Conservation (phyloP, 225 moss, liverwort and hornwort genomes). For the Neckera pumila region DNA sequence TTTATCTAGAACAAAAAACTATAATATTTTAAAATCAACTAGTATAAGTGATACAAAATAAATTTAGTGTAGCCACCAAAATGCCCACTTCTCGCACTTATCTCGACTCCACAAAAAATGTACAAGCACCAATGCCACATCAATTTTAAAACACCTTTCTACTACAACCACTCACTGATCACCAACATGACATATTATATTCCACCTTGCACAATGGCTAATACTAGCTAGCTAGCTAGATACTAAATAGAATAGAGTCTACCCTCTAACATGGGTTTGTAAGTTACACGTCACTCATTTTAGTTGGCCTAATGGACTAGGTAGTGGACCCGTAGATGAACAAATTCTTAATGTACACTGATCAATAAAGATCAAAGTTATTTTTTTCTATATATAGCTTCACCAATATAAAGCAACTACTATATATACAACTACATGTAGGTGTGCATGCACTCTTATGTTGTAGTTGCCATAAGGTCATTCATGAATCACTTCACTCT, state of each 20-base stretch:
- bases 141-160: not conserved
- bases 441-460: not conserved
- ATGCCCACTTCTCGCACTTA: no score
- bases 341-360: fast-evolving
- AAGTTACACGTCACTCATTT: not conserved
- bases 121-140: not conserved
- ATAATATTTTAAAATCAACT: not conserved
- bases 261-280: not conserved
- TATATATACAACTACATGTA: no score
- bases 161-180: not conserved
- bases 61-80: not conserved
- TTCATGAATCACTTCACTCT: not conserved
- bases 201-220: not conserved
- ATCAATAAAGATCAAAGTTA: not conserved
- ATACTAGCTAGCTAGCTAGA: not conserved
- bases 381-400: not conserved
- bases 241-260: not conserved
- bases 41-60: fast-evolving
- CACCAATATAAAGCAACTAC: not conserved
- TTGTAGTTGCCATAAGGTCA: not conserved
- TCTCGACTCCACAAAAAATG: not conserved
- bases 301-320: not conserved
- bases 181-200: not conserved
- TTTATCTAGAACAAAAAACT: not conserved
- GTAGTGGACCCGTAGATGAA: not conserved